Evolutionary conservation across 139 green algal genomes (phyloP), one percentile per base, ranked within the genome.

Genomic region (Chlamydomonas incerta): DNA sequence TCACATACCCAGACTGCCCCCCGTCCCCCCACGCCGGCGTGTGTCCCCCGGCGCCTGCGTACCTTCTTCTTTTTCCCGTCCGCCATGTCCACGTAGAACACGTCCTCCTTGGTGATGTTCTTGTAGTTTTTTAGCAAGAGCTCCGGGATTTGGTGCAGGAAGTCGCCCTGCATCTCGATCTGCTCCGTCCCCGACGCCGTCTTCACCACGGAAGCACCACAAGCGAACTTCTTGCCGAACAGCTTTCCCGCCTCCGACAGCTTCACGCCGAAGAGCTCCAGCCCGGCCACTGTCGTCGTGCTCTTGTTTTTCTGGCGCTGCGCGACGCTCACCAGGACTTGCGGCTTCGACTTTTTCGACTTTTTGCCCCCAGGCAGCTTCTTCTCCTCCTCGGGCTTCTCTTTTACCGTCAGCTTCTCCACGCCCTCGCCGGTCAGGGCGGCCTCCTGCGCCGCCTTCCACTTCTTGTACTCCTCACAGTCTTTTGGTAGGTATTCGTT

Each of bases 141-240:
- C 33, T 98, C 95, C 15, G 93, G 71, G 37, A 93, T 83, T 65
- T 90, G 68, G 63, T 94, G 89, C 60, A 97, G 57, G 85, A 95
- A 97, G 77, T 97, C 95, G 15, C 95, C 95, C 89, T 96, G 94
- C 72, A 98, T 95, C 74, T 99, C 98, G 41, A 99, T 98, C 88
- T 99, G 95, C 86, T 99, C 97, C 87, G 92, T 92, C 21, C 93
- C 92, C 47, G 92, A 95, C 31, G 96, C 87, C 20, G 92, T 96
- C 90, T 99, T 99, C 17, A 94, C 93, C 1, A 99, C 96, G 14
- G 91, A 95, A 3, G 94, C 93, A 2, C 98, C 98, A 77, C 95
- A 98, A 23, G 98, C 98, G 93, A 99, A 99, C 90, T 99, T 99
- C 87, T 99, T 99, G 74, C 98, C 98, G 84, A 99, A 98, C 41